Conservation (phyloP, 2,329 filamentous ascomycete genomes). For the Pseudogymnoascus sp. region DNA sequence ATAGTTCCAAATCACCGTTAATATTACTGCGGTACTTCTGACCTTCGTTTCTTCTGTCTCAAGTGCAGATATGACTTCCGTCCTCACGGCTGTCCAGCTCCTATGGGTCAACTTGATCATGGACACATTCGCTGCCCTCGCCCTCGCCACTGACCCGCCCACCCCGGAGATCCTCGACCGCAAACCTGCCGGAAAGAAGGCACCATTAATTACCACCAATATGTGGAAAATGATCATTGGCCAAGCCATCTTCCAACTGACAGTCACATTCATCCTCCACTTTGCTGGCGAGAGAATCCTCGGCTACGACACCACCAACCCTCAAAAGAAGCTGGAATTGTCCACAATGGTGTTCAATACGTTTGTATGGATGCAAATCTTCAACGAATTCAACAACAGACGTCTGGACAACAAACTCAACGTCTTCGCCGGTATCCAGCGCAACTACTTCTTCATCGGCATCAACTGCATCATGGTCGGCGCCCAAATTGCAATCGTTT, state of each 20-base stretch:
- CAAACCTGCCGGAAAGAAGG: conserved; percentile 37
- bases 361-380: conserved; percentile 66
- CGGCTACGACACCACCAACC: conserved; percentile 35
- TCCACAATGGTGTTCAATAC: conserved; percentile 60
- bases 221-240: conserved; percentile 63
- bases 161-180: conserved; percentile 49
- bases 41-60: conserved; percentile 58
- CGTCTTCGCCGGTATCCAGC: conserved; percentile 75
- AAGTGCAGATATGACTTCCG: conserved; percentile 44
- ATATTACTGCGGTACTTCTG: conserved; percentile 58
- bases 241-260: conserved; percentile 52
- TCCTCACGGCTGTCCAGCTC: conserved; percentile 51
- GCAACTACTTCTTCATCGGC: conserved; percentile 76
- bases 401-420: conserved; percentile 88
- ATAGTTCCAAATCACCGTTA: conserved; percentile 60
- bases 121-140: conserved; percentile 60
- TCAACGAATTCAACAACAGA: conserved; percentile 64
- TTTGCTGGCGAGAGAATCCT: conserved; percentile 52
- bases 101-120: conserved; percentile 43
- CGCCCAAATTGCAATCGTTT: conserved; percentile 79
- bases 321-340: conserved; percentile 36
- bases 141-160: conserved; percentile 55
- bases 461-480: conserved; percentile 80
- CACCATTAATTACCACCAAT: conserved; percentile 36
- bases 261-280: conserved; percentile 50